A percentile compares a stretch with the other conserved stretches of the same genome.
Conservation (phyloP, 2,329 filamentous ascomycete species). For the Neonectria ditissima region DNA sequence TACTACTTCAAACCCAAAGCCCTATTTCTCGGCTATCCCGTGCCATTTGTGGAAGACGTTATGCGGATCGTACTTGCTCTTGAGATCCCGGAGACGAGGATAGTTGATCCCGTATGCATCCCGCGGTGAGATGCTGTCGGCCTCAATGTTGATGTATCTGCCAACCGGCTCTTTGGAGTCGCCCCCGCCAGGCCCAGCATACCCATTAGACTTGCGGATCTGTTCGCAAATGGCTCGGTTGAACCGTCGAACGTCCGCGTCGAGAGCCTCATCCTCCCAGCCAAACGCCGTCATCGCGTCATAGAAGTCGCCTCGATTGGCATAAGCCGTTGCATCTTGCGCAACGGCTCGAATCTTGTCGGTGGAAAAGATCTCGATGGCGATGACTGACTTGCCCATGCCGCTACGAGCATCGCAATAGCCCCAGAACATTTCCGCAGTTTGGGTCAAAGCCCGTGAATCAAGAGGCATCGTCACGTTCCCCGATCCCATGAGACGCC, state of each 20-base stretch:
- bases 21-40: conserved; percentile 26
- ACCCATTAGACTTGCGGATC: conserved; percentile 42
- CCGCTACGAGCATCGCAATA: conserved; percentile 36
- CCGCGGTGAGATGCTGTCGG: conserved; percentile 38
- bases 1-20: background rate
- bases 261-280: conserved; percentile 55
- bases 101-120: conserved; percentile 49
- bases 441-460: conserved; percentile 44
- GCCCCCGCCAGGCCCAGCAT: conserved; percentile 33
- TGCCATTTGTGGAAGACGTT: conserved; percentile 52
- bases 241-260: conserved; percentile 52
- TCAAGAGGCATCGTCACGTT: conserved; percentile 51
- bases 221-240: conserved; percentile 49
- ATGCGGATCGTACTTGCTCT: conserved; percentile 49
- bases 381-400: conserved; percentile 41
- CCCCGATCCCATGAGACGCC: conserved; percentile 42
- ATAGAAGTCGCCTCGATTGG: conserved; percentile 58
- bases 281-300: conserved; percentile 55
- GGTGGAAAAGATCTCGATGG: conserved; percentile 58
- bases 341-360: conserved; percentile 52
- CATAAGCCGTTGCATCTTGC: conserved; percentile 55
- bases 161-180: conserved; percentile 41
- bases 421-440: conserved; percentile 44
- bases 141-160: conserved; percentile 48
- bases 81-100: conserved; percentile 46